Evolutionary conservation across 2,329 filamentous ascomycete genomes (phyloP), one percentile per base, ranked within the genome.

Genomic region (Lecanoromycetidae sp.): DNA sequence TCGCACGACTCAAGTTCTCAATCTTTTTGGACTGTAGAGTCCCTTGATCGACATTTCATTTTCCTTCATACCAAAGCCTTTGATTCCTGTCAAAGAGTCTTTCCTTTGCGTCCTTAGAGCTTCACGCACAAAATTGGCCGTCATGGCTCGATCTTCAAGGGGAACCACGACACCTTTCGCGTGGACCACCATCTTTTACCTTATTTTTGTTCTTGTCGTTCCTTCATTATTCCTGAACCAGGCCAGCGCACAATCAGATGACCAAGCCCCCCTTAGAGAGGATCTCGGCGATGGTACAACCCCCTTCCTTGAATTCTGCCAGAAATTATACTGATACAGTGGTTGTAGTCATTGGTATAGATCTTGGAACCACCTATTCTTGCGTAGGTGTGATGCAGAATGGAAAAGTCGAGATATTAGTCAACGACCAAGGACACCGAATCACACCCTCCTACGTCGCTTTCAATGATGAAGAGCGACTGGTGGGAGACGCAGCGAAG

Each of bases 401-500:
- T 66, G 87, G 87, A 66, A 91, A 90, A 71, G 87, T 94, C 58
- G 87, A 94, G 64, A 94, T 94, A 71, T 76, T 94, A 59, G 85
- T 86, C 70, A 94, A 94, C 75, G 87, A 94, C 70, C 87, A 94
- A 75, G 87, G 87, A 75, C 87, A 94, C 79, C 84, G 87, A 74
- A 94, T 94, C 59, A 94, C 87, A 60, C 87, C 87, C 47, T 94
- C 87, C 55, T 94, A 91, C 70, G 87, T 94, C 64, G 87, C 87
- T 62, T 94, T 94, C 69, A 96, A 87, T 68, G 88, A 96, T 61
- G 87, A 95, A 55, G 91, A 96, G 71, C 82, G 91, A 64, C 76
- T 98, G 57, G 87, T 98, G 58, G 91, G 91, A 76, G 91, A 98
- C 69, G 87, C 91, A 61, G 87, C 87, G 61, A 94, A 94, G 82